Conservation (phyloP, 208 protist species). For the Trypanosoma melophagium region DNA sequence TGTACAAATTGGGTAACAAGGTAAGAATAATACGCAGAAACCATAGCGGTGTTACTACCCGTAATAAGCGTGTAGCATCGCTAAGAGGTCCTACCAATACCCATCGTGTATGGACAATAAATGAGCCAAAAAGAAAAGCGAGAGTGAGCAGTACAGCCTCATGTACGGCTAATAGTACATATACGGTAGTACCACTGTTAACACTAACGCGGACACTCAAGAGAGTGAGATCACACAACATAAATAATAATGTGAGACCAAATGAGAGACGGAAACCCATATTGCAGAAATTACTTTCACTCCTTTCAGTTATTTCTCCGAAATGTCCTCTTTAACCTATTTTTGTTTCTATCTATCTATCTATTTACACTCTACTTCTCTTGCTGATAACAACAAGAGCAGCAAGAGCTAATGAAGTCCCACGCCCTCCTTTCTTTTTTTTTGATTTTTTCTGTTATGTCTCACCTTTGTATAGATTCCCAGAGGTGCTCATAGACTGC, state of each 20-base stretch:
- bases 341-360: neutral
- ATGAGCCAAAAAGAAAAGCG: conserved; percentile 23
- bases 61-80: conserved; percentile 22
- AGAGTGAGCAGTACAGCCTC: conserved; percentile 46
- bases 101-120: conserved; percentile 43
- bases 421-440: neutral
- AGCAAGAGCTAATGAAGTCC: no score
- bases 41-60: conserved; percentile 32
- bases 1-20: conserved; percentile 51
- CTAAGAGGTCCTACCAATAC: conserved; percentile 35
- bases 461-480: no score
- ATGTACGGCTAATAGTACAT: conserved; percentile 42
- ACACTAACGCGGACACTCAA: conserved; percentile 39
- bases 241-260: conserved; percentile 15
- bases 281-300: no score
- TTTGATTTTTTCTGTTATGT: neutral
- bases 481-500: neutral
- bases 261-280: conserved; percentile 24
- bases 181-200: conserved; percentile 21
- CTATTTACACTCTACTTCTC: neutral
- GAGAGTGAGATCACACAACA: conserved; percentile 40
- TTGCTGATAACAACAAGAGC: no score
- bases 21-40: conserved; percentile 40
- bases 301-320: neutral
- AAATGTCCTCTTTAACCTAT: neutral